These are phyloP conservation scores for Trichoderma aggressivum DNA, from an alignment of 2,329 filamentous ascomycete genomes.

Conservation along the genomic window DNA sequence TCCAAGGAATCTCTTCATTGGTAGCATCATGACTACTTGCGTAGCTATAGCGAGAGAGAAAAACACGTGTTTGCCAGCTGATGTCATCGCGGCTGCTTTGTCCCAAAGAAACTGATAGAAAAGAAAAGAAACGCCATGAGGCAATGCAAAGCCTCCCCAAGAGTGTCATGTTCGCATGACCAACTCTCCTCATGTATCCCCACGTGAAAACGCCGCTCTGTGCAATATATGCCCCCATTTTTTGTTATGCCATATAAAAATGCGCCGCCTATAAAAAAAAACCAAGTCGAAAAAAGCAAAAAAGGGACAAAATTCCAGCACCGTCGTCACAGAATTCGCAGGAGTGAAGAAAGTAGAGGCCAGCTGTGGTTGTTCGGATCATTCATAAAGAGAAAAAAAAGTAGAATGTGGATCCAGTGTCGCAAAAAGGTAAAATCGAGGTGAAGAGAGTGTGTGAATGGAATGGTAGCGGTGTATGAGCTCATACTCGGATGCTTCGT, in stretches of 20 bases:
- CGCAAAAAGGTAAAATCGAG: background rate
- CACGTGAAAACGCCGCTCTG: conserved; percentile 13
- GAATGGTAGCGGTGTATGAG: conserved; percentile 1
- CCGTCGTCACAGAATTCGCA: conserved; percentile 7
- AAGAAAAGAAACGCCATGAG: conserved; percentile 12
- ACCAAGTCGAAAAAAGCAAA: background rate
- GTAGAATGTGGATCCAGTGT: conserved; percentile 9
- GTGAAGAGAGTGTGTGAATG: background rate
- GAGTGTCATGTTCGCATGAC: conserved; percentile 10
- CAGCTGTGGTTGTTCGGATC: conserved; percentile 11
- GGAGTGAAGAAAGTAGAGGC: conserved; percentile 1
- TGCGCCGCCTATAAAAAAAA: conserved; percentile 15
- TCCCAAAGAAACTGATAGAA: conserved; percentile 1
- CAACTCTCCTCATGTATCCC: conserved; percentile 10
- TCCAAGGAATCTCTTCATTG: conserved; percentile 9
- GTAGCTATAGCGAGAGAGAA: conserved; percentile 1
- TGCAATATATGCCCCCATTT: conserved; percentile 8
- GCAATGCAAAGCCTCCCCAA: conserved; percentile 1
- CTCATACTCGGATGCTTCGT: conserved; percentile 39
- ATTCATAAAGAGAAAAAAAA: conserved; percentile 5
- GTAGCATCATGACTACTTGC: conserved; percentile 14
- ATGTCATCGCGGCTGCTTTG: conserved; percentile 4
- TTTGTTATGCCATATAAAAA: conserved; percentile 11
- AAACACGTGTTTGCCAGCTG: background rate
- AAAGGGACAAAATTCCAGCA: background rate